Evolutionary conservation across 345 rosid genomes (phyloP).

Genomic region (Reutealis trisperma): DNA sequence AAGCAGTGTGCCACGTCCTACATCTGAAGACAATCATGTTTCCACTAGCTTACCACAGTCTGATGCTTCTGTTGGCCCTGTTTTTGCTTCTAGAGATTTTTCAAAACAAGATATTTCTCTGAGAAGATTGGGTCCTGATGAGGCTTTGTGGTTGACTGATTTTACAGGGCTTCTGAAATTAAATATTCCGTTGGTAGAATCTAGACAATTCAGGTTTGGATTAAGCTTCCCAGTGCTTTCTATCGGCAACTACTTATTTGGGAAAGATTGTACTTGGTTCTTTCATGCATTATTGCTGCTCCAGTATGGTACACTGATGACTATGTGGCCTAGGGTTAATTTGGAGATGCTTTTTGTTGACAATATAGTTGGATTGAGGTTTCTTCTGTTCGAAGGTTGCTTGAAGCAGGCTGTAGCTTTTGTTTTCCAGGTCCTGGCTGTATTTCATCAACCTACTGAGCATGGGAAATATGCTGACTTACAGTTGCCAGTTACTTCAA

Average conservation of each 20-base stretch:
- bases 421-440: constrained; percentile 53
- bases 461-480: constrained; percentile 47
- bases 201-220: constrained; percentile 40
- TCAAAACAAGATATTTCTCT: constrained; percentile 30
- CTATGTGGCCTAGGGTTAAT: constrained; percentile 67
- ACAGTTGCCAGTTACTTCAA: constrained; percentile 68
- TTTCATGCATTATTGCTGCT: constrained; percentile 46
- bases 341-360: constrained; percentile 89
- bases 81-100: constrained; percentile 24
- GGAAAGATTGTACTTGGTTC: constrained; percentile 44
- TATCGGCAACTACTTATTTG: constrained; percentile 33
- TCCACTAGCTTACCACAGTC: constrained; percentile 18
- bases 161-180: constrained; percentile 40
- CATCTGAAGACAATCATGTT: constrained; percentile 24
- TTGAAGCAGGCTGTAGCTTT: constrained; percentile 65
- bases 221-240: constrained; percentile 42
- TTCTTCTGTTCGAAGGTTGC: constrained; percentile 76
- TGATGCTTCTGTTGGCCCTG: constrained; percentile 25
- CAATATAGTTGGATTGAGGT: constrained; percentile 69
- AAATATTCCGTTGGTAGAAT: constrained; percentile 35
- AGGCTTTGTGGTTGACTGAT: constrained; percentile 33
- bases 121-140: constrained; percentile 35
- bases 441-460: constrained; percentile 49
- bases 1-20: constrained; percentile 19
- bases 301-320: constrained; percentile 55